Evolutionary conservation across 176 grass and related monocot genomes (phyloP).

Genomic region (maize (Zea mays)): Zm-B73-REFERENCE-NAM-5.0 NC_050103.1:73725001-73725500

Average conservation of each 20-base stretch:
- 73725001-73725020: too few species aligned
- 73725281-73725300: conserved; percentile 15
- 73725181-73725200: background rate
- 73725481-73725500: background rate
- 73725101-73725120: too few species aligned
- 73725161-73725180: background rate
- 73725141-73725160: background rate
- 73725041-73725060: too few species aligned
- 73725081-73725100: too few species aligned
- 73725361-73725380: background rate
- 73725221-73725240: too few species aligned
- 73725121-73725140: too few species aligned
- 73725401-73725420: conserved; percentile 8
- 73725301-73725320: conserved; percentile 27
- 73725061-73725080: too few species aligned
- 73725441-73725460: background rate
- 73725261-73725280: conserved; percentile 21
- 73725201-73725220: background rate
- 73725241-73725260: too few species aligned
- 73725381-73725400: background rate
- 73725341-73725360: background rate
- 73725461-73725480: background rate
- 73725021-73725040: too few species aligned
- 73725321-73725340: conserved; percentile 41
- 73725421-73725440: conserved; percentile 2